Conservation (phyloP, 352 stramenopile species). For the Phytophthora sp. region DNA sequence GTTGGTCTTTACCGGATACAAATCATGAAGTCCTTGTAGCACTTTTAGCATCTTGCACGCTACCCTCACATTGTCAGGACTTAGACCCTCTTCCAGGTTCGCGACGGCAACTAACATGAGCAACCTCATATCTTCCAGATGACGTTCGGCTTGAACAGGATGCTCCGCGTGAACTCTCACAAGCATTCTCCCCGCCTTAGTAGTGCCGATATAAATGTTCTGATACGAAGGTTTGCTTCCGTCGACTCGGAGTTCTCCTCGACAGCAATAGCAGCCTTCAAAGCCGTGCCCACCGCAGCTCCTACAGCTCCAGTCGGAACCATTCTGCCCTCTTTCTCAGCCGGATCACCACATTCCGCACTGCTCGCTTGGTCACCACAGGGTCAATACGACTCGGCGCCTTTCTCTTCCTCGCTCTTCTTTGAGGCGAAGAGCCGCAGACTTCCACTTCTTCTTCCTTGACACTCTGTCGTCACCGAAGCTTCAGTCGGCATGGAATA, state of each 20-base stretch:
- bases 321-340: slow-evolving; percentile 12
- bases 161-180: background rate
- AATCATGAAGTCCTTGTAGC: slow-evolving; percentile 2
- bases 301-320: background rate
- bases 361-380: background rate
- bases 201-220: background rate
- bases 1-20: slow-evolving; percentile 10
- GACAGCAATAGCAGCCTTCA: slow-evolving; percentile 9
- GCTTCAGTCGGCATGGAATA: background rate
- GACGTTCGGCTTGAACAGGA: background rate
- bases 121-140: slow-evolving; percentile 21
- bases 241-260: background rate
- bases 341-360: slow-evolving; percentile 1
- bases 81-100: slow-evolving; percentile 6
- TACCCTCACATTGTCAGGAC: background rate
- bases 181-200: background rate
- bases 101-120: slow-evolving; percentile 11
- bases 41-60: slow-evolving; percentile 6
- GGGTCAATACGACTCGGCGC: background rate
- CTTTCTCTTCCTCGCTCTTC: slow-evolving; percentile 8
- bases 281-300: background rate
- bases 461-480: background rate
- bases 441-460: background rate
- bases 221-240: background rate
- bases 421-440: background rate